Evolutionary conservation across 2,329 filamentous ascomycete genomes (phyloP).

Genomic region (Colletotrichum melonis): DNA sequence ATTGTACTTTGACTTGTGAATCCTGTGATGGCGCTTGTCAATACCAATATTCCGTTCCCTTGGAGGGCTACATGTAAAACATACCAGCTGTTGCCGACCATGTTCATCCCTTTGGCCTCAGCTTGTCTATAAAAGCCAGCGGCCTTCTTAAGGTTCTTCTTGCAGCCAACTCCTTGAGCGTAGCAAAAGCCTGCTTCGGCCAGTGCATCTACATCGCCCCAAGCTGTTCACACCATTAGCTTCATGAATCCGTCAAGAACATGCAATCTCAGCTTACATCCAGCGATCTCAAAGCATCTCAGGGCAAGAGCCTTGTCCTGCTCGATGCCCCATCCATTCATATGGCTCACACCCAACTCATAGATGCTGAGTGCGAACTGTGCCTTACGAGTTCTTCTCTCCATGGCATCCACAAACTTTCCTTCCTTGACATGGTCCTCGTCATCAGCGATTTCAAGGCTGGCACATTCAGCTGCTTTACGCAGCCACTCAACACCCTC

Average conservation of each 20-base stretch:
- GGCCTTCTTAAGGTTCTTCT: conserved; percentile 95
- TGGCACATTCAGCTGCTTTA: conserved; percentile 87
- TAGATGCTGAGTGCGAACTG: conserved; percentile 97
- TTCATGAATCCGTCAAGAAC: not conserved
- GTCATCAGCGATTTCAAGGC: conserved; percentile 85
- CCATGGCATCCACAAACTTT: conserved; percentile 72
- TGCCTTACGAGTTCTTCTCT: conserved; percentile 86
- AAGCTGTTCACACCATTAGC: conserved; percentile 60
- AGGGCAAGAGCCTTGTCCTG: conserved; percentile 90
- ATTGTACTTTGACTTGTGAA: conserved; percentile 94
- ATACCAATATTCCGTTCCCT: conserved; percentile 19
- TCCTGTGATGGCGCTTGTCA: conserved; percentile 66
- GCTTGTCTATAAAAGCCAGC: conserved; percentile 91
- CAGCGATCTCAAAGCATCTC: conserved; percentile 96
- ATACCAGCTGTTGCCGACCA: conserved; percentile 98
- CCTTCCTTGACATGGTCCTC: conserved; percentile 74
- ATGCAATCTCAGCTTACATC: conserved; percentile 67
- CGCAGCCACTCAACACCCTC: conserved; percentile 94
- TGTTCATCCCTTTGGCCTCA: conserved; percentile 93
- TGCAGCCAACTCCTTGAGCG: conserved; percentile 90
- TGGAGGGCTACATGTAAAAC: conserved; percentile 49
- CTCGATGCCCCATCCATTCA: conserved; percentile 98
- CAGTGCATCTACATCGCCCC: conserved; percentile 95
- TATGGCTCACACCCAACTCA: conserved; percentile 94
- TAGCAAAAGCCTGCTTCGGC: conserved; percentile 97